phyloP scores from a whole-genome alignment of 2,329 filamentous ascomycete genomes.

The Fusarium sp. region DNA sequence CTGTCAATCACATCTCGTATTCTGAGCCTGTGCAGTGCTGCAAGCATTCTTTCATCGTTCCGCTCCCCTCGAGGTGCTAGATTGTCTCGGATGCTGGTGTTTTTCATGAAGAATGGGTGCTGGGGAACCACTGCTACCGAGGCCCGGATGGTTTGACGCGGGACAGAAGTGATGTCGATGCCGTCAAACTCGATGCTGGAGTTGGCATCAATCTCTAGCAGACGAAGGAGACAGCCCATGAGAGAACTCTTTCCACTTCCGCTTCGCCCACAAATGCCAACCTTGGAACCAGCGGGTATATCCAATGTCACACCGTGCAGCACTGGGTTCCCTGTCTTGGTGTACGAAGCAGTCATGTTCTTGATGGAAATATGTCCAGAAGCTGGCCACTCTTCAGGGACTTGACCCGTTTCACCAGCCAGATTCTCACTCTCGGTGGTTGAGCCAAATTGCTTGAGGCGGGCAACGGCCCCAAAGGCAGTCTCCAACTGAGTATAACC shows the following conservation, averaged over 20 bases:
- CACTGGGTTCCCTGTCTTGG: constrained; percentile 28
- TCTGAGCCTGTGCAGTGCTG: constrained; percentile 42
- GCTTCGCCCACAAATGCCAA: constrained; percentile 57
- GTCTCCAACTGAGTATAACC: constrained; percentile 46
- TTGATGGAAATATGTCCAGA: constrained; percentile 38
- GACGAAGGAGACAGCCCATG: constrained; percentile 56
- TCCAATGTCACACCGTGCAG: constrained; percentile 45
- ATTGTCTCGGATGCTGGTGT: constrained; percentile 58
- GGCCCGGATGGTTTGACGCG: constrained; percentile 36
- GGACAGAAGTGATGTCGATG: constrained; percentile 46
- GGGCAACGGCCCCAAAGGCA: constrained; percentile 17
- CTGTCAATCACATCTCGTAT: constrained; percentile 31
- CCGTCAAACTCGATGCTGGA: constrained; percentile 56
- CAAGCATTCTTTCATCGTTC: constrained; percentile 46
- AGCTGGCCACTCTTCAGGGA: constrained; percentile 6
- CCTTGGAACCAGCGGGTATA: constrained; percentile 48
- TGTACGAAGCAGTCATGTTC: constrained; percentile 46
- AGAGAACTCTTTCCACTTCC: constrained; percentile 52
- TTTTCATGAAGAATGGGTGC: constrained; percentile 61
- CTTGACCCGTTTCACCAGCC: neutral
- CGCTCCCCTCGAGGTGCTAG: constrained; percentile 53
- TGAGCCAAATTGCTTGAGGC: constrained; percentile 12
- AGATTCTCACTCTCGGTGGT: constrained; percentile 18
- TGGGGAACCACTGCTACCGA: constrained; percentile 60
- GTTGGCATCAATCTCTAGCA: constrained; percentile 56